Conservation (phyloP, 148 eudicot genomes). For the Cornus kousa region DNA sequence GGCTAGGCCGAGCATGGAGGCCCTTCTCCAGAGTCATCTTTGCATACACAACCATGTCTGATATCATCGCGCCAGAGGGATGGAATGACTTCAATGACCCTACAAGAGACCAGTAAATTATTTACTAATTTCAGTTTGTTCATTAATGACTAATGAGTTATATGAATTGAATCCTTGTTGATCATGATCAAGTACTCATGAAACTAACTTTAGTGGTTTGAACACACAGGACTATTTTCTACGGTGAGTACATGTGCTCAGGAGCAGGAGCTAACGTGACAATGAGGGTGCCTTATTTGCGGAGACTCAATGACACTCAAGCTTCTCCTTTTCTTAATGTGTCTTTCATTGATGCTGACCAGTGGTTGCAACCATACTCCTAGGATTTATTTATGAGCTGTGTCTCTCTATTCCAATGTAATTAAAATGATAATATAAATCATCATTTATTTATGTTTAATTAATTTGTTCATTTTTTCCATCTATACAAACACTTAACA, state of each 20-base stretch:
- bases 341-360: slow-evolving; percentile 76
- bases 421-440: too few species aligned
- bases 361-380: slow-evolving; percentile 58
- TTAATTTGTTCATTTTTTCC: background rate
- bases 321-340: slow-evolving; percentile 61
- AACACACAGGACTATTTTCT: slow-evolving; percentile 62
- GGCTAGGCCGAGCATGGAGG: slow-evolving; percentile 97
- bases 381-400: background rate
- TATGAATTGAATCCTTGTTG: too few species aligned
- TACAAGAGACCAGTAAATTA: slow-evolving; percentile 67
- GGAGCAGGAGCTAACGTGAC: slow-evolving; percentile 63
- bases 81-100: slow-evolving; percentile 94
- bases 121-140: background rate
- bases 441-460: background rate
- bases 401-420: background rate
- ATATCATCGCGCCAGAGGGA: slow-evolving; percentile 80
- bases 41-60: slow-evolving; percentile 70
- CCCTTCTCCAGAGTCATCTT: slow-evolving; percentile 79
- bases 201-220: background rate
- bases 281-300: slow-evolving; percentile 63
- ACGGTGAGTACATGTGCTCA: slow-evolving; percentile 82
- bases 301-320: slow-evolving; percentile 62
- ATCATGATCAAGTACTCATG: too few species aligned
- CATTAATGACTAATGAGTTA: background rate
- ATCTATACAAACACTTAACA: too few species aligned